phyloP scores from a whole-genome alignment of 768 basidiomycete species.

The Gloeopeniophorella convolvens region DNA sequence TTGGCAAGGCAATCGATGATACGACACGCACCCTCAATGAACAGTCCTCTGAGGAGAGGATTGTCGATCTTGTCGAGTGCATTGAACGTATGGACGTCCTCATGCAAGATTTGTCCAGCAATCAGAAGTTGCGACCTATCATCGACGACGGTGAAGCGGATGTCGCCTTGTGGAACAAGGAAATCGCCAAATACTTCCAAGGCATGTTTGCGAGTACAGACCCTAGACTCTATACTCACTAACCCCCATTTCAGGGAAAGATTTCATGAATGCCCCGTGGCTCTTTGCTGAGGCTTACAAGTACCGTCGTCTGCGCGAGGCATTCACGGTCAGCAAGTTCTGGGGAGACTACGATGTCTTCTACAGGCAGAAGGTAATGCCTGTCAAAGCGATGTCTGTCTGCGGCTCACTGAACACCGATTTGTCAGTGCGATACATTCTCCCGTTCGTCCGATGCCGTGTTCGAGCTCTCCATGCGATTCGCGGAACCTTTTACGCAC shows the following conservation, averaged over 20 bases:
- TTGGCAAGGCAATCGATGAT: conserved; percentile 95
- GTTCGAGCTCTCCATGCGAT: conserved; percentile 88
- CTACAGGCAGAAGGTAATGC: conserved; percentile 76
- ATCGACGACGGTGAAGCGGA: conserved; percentile 89
- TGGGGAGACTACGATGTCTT: conserved; percentile 94
- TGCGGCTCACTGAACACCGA: not conserved
- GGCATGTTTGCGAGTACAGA: conserved; percentile 36
- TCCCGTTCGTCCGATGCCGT: conserved; percentile 88
- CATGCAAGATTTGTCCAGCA: conserved; percentile 80
- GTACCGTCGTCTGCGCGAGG: conserved; percentile 86
- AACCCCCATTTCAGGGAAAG: conserved; percentile 47
- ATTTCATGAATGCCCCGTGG: conserved; percentile 96
- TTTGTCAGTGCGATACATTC: conserved; percentile 81
- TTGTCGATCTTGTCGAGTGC: conserved; percentile 79
- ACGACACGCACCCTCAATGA: conserved; percentile 83
- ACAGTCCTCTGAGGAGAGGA: conserved; percentile 71
- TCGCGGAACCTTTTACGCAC: conserved; percentile 76
- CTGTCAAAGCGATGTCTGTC: not conserved
- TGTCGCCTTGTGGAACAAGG: conserved; percentile 95
- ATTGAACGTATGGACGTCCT: conserved; percentile 87
- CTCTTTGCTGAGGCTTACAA: conserved; percentile 94
- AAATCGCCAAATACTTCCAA: conserved; percentile 91
- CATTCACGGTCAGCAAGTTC: conserved; percentile 85
- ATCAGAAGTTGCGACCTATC: conserved; percentile 80
- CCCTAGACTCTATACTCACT: not conserved